phyloP scores from a whole-genome alignment of 2,329 filamentous ascomycete genomes.

The Fusarium chaquense region DNA sequence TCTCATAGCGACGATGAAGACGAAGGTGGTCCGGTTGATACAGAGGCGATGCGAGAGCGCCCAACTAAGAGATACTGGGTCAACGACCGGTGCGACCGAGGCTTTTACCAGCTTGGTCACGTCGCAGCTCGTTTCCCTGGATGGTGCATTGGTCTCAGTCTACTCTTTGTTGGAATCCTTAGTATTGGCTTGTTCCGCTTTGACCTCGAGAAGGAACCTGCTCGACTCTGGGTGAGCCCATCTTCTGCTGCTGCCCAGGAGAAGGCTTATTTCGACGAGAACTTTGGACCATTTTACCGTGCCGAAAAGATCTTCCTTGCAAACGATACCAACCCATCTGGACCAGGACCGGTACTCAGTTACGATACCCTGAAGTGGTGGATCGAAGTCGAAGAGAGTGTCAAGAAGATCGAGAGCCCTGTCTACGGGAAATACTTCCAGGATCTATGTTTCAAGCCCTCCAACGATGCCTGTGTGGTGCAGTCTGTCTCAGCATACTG shows the following conservation, averaged over 20 bases:
- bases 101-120: conserved; percentile 85
- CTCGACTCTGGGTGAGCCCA: conserved; percentile 95
- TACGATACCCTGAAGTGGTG: conserved; percentile 94
- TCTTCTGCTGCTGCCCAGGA: conserved; percentile 90
- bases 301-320: conserved; percentile 94
- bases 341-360: conserved; percentile 81
- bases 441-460: conserved; percentile 95
- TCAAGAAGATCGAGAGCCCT: conserved; percentile 77
- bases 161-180: conserved; percentile 81
- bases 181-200: conserved; percentile 92
- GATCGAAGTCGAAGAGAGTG: conserved; percentile 86
- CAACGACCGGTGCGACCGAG: conserved; percentile 83
- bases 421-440: conserved; percentile 76
- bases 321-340: conserved; percentile 78
- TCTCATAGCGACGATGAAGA: conserved; percentile 92
- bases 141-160: conserved; percentile 80
- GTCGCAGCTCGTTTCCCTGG: conserved; percentile 85
- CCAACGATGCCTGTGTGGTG: conserved; percentile 87
- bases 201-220: conserved; percentile 89
- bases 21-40: conserved; percentile 82
- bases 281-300: conserved; percentile 96
- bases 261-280: conserved; percentile 91
- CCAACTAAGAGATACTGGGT: conserved; percentile 84
- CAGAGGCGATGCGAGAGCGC: conserved; percentile 80
- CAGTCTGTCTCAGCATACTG: conserved; percentile 95